Conservation (phyloP, 1,139 yeast genomes). For the Eremothecium cymbalariae region DNA sequence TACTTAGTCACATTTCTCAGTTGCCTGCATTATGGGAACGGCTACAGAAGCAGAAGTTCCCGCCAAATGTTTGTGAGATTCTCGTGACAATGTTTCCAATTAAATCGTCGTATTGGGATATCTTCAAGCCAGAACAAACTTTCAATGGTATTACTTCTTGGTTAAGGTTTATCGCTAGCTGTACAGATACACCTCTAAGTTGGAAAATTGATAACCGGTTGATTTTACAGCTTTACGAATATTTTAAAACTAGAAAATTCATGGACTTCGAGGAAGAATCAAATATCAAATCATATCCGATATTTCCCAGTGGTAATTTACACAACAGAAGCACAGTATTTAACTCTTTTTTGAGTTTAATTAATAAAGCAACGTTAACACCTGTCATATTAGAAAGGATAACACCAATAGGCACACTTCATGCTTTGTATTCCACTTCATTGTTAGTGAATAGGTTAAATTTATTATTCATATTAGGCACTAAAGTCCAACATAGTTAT, state of each 20-base stretch:
- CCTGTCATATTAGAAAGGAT: constrained; percentile 21
- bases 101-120: constrained; percentile 17
- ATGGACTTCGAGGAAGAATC: constrained; percentile 24
- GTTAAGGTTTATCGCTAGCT: constrained; percentile 18
- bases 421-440: constrained; percentile 13
- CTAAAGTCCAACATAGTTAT: constrained; percentile 17
- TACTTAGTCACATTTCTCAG: constrained; percentile 13
- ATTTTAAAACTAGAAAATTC: constrained; percentile 25
- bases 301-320: constrained; percentile 1
- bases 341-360: constrained; percentile 20
- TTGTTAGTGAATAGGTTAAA: constrained; percentile 26
- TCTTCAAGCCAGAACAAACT: constrained; percentile 13
- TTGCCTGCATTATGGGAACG: constrained; percentile 19
- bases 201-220: constrained; percentile 21
- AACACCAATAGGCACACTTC: constrained; percentile 27
- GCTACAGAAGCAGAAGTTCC: constrained; percentile 13
- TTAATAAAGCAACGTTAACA: constrained; percentile 13
- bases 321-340: constrained; percentile 16
- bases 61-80: constrained; percentile 15
- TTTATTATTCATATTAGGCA: constrained; percentile 21
- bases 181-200: constrained; percentile 9
- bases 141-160: constrained; percentile 13
- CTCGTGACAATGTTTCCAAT: constrained; percentile 22
- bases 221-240: constrained; percentile 18
- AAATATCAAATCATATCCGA: background rate